Evolutionary conservation across 1,139 yeast species (phyloP).

Genomic region (Kodamaea alishanica): DNA sequence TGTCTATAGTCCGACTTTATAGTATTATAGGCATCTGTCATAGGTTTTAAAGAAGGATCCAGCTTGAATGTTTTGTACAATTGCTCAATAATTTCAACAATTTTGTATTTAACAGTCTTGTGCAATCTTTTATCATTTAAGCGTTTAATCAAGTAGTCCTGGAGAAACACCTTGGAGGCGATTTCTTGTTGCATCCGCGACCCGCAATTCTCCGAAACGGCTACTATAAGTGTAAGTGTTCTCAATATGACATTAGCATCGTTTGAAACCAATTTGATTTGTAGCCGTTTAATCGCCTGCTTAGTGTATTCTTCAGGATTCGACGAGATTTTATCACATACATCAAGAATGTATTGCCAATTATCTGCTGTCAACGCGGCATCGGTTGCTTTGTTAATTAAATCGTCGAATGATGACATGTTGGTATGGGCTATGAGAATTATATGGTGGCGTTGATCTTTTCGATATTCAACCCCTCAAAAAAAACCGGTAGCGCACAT

Average conservation of each 20-base stretch:
- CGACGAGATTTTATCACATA: conserved; percentile 72
- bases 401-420: conserved; percentile 12
- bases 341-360: conserved; percentile 80
- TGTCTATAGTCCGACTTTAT: conserved; percentile 43
- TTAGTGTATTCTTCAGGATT: conserved; percentile 64
- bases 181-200: conserved; percentile 79
- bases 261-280: conserved; percentile 50
- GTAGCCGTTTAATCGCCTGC: conserved; percentile 49
- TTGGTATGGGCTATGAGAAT: too few relatives aligned
- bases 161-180: conserved; percentile 66
- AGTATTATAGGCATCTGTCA: conserved; percentile 57
- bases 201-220: conserved; percentile 93
- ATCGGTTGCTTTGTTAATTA: conserved; percentile 70
- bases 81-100: conserved; percentile 67
- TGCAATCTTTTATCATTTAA: conserved; percentile 61
- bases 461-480: too few relatives aligned
- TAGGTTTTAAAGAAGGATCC: conserved; percentile 74
- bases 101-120: conserved; percentile 58
- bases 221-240: conserved; percentile 64
- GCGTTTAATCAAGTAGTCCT: conserved; percentile 47
- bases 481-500: too few relatives aligned
- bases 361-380: conserved; percentile 78
- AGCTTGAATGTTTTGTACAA: conserved; percentile 52
- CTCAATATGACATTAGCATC: conserved; percentile 83
- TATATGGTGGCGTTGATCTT: too few relatives aligned